A percentile compares a stretch with the other conserved stretches of the same genome.
Conservation (phyloP, 768 basidiomycete genomes). For the Mycena belliarum region DNA sequence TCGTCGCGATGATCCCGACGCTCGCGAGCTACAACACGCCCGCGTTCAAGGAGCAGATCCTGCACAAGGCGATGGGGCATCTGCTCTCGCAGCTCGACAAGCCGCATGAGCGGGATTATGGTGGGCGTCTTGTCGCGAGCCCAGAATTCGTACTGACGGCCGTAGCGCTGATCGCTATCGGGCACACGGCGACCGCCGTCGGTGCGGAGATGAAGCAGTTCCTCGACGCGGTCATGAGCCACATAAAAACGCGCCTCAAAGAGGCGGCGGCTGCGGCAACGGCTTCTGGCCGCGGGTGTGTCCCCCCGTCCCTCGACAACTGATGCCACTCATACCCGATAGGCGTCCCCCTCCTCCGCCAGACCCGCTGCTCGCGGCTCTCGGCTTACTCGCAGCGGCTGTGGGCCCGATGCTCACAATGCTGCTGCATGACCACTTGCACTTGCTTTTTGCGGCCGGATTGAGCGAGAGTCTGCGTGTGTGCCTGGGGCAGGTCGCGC, state of each 20-base stretch:
- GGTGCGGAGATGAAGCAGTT: conserved; percentile 95
- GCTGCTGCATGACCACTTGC: conserved; percentile 92
- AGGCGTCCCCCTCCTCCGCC: conserved; percentile 66
- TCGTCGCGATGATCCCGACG: conserved; percentile 93
- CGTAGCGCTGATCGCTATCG: conserved; percentile 92
- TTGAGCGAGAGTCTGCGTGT: conserved; percentile 85
- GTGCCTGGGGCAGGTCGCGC: conserved; percentile 81
- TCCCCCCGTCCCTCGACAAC: neutral
- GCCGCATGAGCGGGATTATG: conserved; percentile 67
- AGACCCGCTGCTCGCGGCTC: conserved; percentile 95
- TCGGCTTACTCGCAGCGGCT: conserved; percentile 92
- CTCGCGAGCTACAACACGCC: conserved; percentile 94
- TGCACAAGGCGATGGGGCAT: conserved; percentile 95
- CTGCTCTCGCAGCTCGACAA: conserved; percentile 87
- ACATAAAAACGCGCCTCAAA: conserved; percentile 60
- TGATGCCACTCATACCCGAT: neutral
- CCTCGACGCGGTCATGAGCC: conserved; percentile 87
- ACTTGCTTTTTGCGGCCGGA: conserved; percentile 88
- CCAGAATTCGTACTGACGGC: neutral
- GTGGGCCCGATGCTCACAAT: conserved; percentile 97
- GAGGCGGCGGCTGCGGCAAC: conserved; percentile 4
- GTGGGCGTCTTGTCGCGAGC: too few relatives aligned
- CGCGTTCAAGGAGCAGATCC: conserved; percentile 86
- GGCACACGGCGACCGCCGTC: conserved; percentile 90
- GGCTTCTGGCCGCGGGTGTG: neutral